Base-by-base conservation (phyloP, 768 basidiomycete species). In the Lepiota venenata region DNA sequence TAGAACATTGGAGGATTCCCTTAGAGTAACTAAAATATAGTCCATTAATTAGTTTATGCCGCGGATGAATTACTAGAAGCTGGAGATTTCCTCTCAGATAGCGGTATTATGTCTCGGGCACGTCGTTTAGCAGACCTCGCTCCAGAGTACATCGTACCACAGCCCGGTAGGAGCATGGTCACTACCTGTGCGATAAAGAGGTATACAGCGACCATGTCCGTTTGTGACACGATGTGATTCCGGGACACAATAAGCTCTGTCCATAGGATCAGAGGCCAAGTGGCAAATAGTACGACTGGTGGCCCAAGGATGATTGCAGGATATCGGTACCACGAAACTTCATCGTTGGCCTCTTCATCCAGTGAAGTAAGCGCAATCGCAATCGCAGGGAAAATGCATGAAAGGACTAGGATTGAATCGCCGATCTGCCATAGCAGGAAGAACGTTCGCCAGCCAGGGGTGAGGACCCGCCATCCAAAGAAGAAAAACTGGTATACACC, bases 121-220 rank as follows among this genome's bases (percentile, higher is more conserved):
- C 32, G 6, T 9, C 32, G 32, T 32, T 2, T 32, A 11, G 10
- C 10, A 3, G 32, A 32, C 9, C 32, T 32, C 32, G 4, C 10
- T 8, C 32, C 10, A 11, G 32, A 32, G 32, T 32, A 32, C 10
- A 32, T 11, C 32, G 32, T 9, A 11, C 32, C 32, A 32, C 32
- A 32, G 10, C 32, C 32, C 47, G 50, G 50, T 11, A 56, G 1
- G 29, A 49, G 18, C 39, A 56, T 52, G 11, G 32, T 18, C 16
- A 42, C 50, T 15, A 52, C 50, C 32, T 52, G 50, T 12, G 25
- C 50, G n/a, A 52, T 45, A 32, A 56, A 59, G 12, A 59, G 45
- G 15, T 44, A 59, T 2, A 59, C 50, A 3, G 58, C n/a, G 5
- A 56, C 39, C 58, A 59, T 59, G 47, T 59, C 58, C 11, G 58